Evolutionary conservation across 176 grass and related monocot species (phyloP).

Genomic region (Cocos nucifera): DNA sequence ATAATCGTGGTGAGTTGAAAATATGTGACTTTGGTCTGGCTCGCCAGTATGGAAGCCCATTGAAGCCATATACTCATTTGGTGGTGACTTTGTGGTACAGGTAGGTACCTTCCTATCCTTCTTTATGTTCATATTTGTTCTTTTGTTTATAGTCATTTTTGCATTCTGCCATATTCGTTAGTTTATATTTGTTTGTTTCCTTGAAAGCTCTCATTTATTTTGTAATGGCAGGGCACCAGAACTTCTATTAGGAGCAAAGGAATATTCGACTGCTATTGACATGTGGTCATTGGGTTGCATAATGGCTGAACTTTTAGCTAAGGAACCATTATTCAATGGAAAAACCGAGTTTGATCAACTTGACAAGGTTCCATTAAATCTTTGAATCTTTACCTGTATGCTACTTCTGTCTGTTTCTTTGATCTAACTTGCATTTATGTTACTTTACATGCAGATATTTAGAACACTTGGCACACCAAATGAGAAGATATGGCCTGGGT

Average conservation of each 20-base stretch:
- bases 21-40: constrained; percentile 95
- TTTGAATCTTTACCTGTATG: too few species aligned
- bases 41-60: constrained; percentile 82
- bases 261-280: constrained; percentile 94
- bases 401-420: too few species aligned
- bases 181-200: too few species aligned
- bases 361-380: too few species aligned
- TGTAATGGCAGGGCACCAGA: constrained; percentile 60
- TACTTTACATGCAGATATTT: constrained; percentile 48
- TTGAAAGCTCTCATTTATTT: not conserved
- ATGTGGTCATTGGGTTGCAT: too few species aligned
- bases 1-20: constrained; percentile 88
- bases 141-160: too few species aligned
- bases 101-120: constrained; percentile 15
- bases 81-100: constrained; percentile 98
- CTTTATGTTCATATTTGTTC: too few species aligned
- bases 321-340: too few species aligned
- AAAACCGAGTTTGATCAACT: too few species aligned
- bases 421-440: too few species aligned
- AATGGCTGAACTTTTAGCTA: too few species aligned
- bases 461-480: constrained; percentile 60
- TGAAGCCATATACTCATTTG: constrained; percentile 87
- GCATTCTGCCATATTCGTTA: too few species aligned
- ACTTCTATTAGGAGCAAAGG: constrained; percentile 75
- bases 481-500: constrained; percentile 72